Evolutionary conservation across 495 filamentous ascomycete genomes (phyloP).

Genomic region (Amphirosellinia nigrospora): DNA sequence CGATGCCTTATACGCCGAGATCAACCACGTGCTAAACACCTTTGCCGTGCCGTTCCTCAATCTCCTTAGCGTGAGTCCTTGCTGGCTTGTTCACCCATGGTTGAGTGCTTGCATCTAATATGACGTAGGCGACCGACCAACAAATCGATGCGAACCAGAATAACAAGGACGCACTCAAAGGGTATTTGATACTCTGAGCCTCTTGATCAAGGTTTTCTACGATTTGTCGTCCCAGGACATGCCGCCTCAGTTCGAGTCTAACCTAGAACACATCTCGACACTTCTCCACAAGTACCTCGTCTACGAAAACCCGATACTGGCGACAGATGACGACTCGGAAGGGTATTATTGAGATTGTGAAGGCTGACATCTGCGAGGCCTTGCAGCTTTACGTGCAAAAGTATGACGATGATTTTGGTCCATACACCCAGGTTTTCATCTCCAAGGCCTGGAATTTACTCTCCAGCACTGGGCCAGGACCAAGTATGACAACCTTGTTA

Average conservation of each 20-base stretch:
- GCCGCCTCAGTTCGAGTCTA: slow-evolving; percentile 88
- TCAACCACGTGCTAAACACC: slow-evolving; percentile 87
- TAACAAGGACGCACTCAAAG: slow-evolving; percentile 73
- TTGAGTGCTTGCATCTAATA: slow-evolving; percentile 29
- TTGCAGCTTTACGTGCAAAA: slow-evolving; percentile 88
- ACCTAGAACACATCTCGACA: slow-evolving; percentile 72
- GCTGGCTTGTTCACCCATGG: not conserved
- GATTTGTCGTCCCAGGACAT: slow-evolving; percentile 97
- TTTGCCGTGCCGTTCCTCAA: slow-evolving; percentile 83
- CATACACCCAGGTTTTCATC: slow-evolving; percentile 79
- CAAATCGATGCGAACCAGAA: slow-evolving; percentile 76
- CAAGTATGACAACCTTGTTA: slow-evolving; percentile 95
- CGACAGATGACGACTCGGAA: slow-evolving; percentile 85
- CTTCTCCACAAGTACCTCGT: slow-evolving; percentile 91
- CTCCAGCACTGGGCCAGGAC: slow-evolving; percentile 84
- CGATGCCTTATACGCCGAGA: slow-evolving; percentile 87
- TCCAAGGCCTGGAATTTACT: slow-evolving; percentile 88
- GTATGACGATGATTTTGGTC: slow-evolving; percentile 89
- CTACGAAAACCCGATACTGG: slow-evolving; percentile 82
- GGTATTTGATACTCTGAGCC: slow-evolving; percentile 81
- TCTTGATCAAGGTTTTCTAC: slow-evolving; percentile 89
- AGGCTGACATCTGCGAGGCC: slow-evolving; percentile 89
- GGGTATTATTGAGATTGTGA: slow-evolving; percentile 81
- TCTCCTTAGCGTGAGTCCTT: slow-evolving; percentile 68
- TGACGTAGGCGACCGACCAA: slow-evolving; percentile 69